phyloP scores from a whole-genome alignment of 2,329 filamentous ascomycete genomes.

The Capronia coronata region DNA sequence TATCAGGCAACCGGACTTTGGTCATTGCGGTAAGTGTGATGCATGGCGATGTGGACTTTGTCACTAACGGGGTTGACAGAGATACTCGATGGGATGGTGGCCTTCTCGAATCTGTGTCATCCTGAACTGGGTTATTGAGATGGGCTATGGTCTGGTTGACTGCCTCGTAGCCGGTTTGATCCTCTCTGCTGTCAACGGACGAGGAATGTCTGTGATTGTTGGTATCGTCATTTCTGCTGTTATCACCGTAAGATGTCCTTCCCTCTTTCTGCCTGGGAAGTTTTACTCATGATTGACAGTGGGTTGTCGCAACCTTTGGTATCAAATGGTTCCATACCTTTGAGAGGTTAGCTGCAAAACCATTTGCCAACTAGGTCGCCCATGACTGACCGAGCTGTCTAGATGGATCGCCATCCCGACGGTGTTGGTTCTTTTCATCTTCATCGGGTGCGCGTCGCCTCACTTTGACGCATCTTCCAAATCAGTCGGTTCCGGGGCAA shows the following conservation, averaged over 20 bases:
- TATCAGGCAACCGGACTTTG: conserved; percentile 57
- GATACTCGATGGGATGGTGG: conserved; percentile 61
- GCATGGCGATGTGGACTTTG: too few species aligned
- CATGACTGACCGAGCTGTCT: too few species aligned
- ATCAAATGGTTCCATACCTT: conserved; percentile 62
- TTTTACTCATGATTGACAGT: too few species aligned
- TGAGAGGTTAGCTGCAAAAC: conserved; percentile 55
- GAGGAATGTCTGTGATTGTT: conserved; percentile 56
- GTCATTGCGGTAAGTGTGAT: too few species aligned
- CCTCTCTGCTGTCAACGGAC: conserved; percentile 55
- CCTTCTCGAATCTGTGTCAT: conserved; percentile 57
- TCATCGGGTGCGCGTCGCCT: conserved; percentile 55
- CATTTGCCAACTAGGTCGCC: too few species aligned
- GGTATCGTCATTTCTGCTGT: conserved; percentile 60
- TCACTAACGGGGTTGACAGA: background rate
- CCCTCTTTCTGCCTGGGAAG: too few species aligned
- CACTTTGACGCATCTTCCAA: conserved; percentile 56
- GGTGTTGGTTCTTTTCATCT: conserved; percentile 53
- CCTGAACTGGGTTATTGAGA: conserved; percentile 55
- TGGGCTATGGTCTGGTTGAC: conserved; percentile 46
- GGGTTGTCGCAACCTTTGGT: conserved; percentile 59
- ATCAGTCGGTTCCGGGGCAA: too few species aligned
- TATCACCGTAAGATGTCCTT: too few species aligned
- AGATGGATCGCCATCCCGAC: conserved; percentile 57
- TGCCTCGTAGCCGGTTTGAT: conserved; percentile 62